Evolutionary conservation across 2,329 filamentous ascomycete species (phyloP), one percentile per base, ranked within the genome.

Genomic region (Thielaviopsis cerberus): DNA sequence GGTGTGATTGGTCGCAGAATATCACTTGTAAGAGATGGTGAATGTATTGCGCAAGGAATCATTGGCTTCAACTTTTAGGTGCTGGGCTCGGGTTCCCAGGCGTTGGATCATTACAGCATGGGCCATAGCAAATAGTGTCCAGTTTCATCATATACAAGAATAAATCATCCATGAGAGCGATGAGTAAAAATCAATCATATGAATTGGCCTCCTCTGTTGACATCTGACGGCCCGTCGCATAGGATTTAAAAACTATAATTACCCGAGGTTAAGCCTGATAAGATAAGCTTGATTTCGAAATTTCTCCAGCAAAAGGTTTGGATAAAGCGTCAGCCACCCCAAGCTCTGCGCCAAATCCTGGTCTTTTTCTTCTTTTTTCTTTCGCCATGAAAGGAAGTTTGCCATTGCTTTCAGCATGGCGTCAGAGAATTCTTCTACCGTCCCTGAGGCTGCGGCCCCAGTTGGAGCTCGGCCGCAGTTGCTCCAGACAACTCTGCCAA

Each of bases 1-100:
- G 74, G 74, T 10, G 74, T 77, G 55, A 76, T 77, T 22, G 74
- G 74, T 0, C 68, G 74, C 4, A 66, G 74, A 10, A 73, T 77
- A 0, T 75, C 74, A 0, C 56, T 77, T 0, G 68, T 67, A 27
- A 66, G 67, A 0, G 62, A 64, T 0, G 57, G 62, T 0, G 53
- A 57, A 0, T 61, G 57, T 62, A 68, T 75, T 3, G 74, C 74
- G 0, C 74, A 76, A 61, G 74, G 74, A 0, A 74, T 76, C n/a
- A 72, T 76, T 4, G 74, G 74, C 0, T 75, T 74, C 63, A 76
- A 76, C 48, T 61, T 55, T n/a, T 55, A 30, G 20, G n/a, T 8
- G 3, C 20, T 20, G 17, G 37, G 37, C 8, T 41, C 17, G 4
- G 15, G n/a, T 4, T 13, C 4, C n/a, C 3, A 45, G 13, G 37